Evolutionary conservation across 1,284 basidiomycete genomes (phyloP).

Genomic region (Ceratobasidium papillatum): DNA sequence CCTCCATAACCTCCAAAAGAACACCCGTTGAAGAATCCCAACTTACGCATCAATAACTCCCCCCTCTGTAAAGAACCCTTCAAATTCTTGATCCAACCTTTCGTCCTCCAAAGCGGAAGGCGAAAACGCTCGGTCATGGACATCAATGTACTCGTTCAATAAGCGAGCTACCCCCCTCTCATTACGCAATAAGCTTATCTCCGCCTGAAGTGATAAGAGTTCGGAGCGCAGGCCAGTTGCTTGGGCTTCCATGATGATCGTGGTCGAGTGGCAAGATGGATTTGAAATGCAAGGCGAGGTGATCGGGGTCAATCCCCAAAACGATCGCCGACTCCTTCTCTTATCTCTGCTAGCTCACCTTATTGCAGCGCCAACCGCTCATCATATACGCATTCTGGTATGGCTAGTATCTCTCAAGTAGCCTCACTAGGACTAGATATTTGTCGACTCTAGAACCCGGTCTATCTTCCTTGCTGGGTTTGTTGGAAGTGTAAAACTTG

Average conservation of each 20-base stretch:
- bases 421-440: no score
- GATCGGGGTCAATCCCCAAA: no score
- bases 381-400: no score
- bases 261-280: not conserved
- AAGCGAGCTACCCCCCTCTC: constrained; percentile 29
- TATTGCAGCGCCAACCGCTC: no score
- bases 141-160: constrained; percentile 25
- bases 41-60: constrained; percentile 25
- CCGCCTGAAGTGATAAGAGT: not conserved
- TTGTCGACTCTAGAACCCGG: no score
- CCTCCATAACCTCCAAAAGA: not conserved
- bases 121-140: constrained; percentile 29
- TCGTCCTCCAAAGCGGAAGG: not conserved
- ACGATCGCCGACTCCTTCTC: no score
- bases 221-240: constrained; percentile 18
- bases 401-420: no score
- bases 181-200: not conserved
- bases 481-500: no score
- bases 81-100: constrained; percentile 18
- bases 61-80: constrained; percentile 25
- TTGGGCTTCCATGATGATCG: constrained; percentile 5
- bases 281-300: not conserved
- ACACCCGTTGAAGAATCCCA: not conserved
- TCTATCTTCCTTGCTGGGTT: no score
- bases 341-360: no score